Evolutionary conservation across 1,284 basidiomycete species (phyloP).

Genomic region (Ganoderma meredithae): DNA sequence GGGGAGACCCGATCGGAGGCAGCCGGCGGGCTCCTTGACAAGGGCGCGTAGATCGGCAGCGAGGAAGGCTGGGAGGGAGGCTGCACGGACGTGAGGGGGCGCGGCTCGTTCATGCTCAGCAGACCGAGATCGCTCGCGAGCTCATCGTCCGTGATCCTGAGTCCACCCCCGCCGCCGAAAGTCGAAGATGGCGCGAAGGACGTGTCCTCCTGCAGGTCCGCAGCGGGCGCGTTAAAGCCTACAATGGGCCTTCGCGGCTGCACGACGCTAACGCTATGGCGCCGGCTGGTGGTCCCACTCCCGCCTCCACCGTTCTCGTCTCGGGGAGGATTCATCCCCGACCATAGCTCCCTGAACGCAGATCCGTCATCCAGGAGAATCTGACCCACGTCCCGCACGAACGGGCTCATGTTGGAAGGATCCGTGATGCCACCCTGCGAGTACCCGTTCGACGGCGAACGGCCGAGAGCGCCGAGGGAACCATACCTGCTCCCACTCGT

Average conservation of each 20-base stretch:
- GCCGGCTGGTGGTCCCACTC: constrained; percentile 83
- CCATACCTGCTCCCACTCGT: constrained; percentile 66
- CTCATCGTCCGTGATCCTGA: constrained; percentile 83
- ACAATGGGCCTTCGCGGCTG: constrained; percentile 73
- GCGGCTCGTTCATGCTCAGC: constrained; percentile 63
- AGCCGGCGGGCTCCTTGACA: constrained; percentile 67
- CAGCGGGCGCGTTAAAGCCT: constrained; percentile 69
- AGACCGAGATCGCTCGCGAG: constrained; percentile 74
- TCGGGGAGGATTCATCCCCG: constrained; percentile 64
- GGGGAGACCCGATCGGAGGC: constrained; percentile 59
- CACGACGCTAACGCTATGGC: constrained; percentile 89
- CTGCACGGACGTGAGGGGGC: constrained; percentile 50
- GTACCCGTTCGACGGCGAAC: constrained; percentile 64
- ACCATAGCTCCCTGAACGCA: constrained; percentile 74
- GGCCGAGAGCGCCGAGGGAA: constrained; percentile 61
- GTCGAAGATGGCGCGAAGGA: constrained; percentile 37
- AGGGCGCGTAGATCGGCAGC: constrained; percentile 74
- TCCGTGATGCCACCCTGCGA: constrained; percentile 59
- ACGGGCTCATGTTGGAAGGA: constrained; percentile 81
- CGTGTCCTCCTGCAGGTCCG: constrained; percentile 54
- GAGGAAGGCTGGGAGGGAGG: constrained; percentile 68
- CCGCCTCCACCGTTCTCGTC: constrained; percentile 67
- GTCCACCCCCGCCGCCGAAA: constrained; percentile 51
- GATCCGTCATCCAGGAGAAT: constrained; percentile 76
- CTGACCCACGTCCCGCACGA: constrained; percentile 79